Base-by-base conservation (phyloP, 2,329 filamentous ascomycete genomes). In the Neopestalotiopsis sp. region DNA sequence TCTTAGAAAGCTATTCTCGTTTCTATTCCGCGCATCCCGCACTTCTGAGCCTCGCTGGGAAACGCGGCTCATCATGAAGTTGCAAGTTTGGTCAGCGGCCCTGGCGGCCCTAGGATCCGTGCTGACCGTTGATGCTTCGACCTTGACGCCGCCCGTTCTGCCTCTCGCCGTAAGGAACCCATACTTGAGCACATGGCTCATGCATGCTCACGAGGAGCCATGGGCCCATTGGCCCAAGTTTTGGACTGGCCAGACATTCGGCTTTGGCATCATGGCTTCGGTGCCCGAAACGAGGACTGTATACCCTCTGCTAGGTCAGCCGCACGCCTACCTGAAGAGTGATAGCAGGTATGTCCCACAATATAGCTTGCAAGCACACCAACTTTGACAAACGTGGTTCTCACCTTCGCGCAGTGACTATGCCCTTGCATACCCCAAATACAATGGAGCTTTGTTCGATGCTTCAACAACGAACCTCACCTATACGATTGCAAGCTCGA, bases 161-260 rank as follows among this genome's bases (percentile, higher is more conserved):
- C 88, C 88, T 9, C 78, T 90, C 68, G 82, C 87, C 68, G 88
- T 90, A 32, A 84, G 88, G 57, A 89, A 88, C 72, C 88, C 88
- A 7, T 90, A 90, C 72, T 76, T 90, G 68, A 89, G 86, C 75
- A 84, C 86, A 42, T 90, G 88, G 88, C 77, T 94, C 68, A 84
- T 85, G 62, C 86, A 88, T 78, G 92, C 93, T 56, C 87, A 94
- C 73, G 87, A 91, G 68, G 86, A 86, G 60, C 94, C 94, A 1
- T 97, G 94, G 94, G 87, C 89, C 67, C 88, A 89, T 81, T 97
- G 94, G 94, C 94, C 94, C 30, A 95, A 95, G 79, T 94, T 95
- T 79, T 95, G 91, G 85, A 93, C 91, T 6, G 92, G 92, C 42
- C 75, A 73, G 28, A 76, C 74, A 14, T 77, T 87, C 66, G 85